These are phyloP conservation scores for Daldinia eschscholtzii DNA, from an alignment of 2,329 filamentous ascomycete species.

Conservation along the genomic window DNA sequence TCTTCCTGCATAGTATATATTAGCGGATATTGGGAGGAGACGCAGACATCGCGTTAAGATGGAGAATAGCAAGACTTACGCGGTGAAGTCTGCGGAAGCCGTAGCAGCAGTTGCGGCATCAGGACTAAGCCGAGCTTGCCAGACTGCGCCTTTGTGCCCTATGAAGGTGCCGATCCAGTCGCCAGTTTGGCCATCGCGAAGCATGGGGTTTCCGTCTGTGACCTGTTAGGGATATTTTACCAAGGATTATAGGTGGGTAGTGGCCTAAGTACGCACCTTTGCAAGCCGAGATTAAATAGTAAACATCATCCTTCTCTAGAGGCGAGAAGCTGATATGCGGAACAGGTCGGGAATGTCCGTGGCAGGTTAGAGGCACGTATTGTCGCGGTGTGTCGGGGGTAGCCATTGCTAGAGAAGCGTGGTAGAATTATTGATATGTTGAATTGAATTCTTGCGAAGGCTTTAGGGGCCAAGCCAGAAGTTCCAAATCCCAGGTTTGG, in stretches of 20 bases:
- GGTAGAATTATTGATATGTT: background rate
- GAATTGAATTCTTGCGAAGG: background rate
- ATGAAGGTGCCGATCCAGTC: slow-evolving; percentile 99
- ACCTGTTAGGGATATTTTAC: slow-evolving; percentile 20
- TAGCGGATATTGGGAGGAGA: slow-evolving; percentile 45
- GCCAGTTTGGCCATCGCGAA: slow-evolving; percentile 93
- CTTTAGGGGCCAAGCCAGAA: background rate
- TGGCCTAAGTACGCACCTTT: slow-evolving; percentile 71
- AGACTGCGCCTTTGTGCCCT: slow-evolving; percentile 97
- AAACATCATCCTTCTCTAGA: slow-evolving; percentile 83
- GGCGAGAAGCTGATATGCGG: slow-evolving; percentile 92
- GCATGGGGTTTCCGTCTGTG: slow-evolving; percentile 96
- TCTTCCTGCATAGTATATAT: slow-evolving; percentile 72
- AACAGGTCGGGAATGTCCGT: slow-evolving; percentile 92
- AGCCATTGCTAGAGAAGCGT: slow-evolving; percentile 38
- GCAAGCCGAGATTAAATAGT: slow-evolving; percentile 93
- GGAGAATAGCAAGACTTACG: slow-evolving; percentile 65
- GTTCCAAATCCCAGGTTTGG: background rate
- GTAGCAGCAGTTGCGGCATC: slow-evolving; percentile 92
- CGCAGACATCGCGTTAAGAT: slow-evolving; percentile 11
- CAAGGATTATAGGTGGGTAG: background rate
- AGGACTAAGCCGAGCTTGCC: slow-evolving; percentile 91
- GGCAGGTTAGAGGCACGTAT: slow-evolving; percentile 91
- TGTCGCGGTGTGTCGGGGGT: slow-evolving; percentile 55
- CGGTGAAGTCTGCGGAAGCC: slow-evolving; percentile 94